A percentile compares a stretch with the other conserved stretches of the same genome.
Conservation (phyloP, 2,329 filamentous ascomycete genomes). For the Fusarium neocosmosporiellum region DNA sequence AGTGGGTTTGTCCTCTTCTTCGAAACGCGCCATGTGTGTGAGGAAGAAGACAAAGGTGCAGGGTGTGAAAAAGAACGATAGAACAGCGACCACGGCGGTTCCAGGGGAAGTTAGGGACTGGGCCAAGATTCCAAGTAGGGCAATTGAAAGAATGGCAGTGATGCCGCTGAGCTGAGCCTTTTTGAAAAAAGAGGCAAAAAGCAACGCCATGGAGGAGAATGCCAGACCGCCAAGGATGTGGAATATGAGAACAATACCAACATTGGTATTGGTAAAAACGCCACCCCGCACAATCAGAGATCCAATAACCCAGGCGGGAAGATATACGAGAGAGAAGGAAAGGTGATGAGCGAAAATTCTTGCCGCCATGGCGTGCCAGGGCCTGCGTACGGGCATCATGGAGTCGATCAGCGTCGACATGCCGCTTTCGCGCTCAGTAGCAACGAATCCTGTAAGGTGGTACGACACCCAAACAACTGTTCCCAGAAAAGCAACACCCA, state of each 20-base stretch:
- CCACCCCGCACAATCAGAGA: constrained; percentile 71
- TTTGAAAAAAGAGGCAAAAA: constrained; percentile 86
- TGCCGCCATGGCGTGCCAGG: constrained; percentile 82
- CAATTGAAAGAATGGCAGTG: constrained; percentile 75
- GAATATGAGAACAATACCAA: constrained; percentile 76
- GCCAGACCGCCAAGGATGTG: constrained; percentile 82
- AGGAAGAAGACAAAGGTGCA: constrained; percentile 90
- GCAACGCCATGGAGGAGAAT: constrained; percentile 81
- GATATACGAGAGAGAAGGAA: constrained; percentile 82
- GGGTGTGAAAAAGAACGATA: constrained; percentile 84
- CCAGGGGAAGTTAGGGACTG: constrained; percentile 75
- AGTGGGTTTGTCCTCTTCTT: constrained; percentile 68
- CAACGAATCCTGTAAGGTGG: constrained; percentile 87
- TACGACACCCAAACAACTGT: constrained; percentile 86
- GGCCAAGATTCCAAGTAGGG: constrained; percentile 83
- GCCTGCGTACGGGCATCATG: constrained; percentile 82
- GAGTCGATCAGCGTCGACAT: constrained; percentile 91
- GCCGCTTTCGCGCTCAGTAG: constrained; percentile 84
- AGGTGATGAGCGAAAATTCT: constrained; percentile 84
- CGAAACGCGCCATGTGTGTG: constrained; percentile 80
- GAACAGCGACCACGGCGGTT: constrained; percentile 73
- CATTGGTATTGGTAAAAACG: constrained; percentile 73
- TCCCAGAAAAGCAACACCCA: constrained; percentile 83
- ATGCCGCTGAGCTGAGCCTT: constrained; percentile 91
- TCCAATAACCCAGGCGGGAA: constrained; percentile 85